Percentiles rank a stretch among this genome's conserved stretches.
Conservation (phyloP, 371 early-diverging fungal genomes). For the Actinomortierella ambigua region DNA sequence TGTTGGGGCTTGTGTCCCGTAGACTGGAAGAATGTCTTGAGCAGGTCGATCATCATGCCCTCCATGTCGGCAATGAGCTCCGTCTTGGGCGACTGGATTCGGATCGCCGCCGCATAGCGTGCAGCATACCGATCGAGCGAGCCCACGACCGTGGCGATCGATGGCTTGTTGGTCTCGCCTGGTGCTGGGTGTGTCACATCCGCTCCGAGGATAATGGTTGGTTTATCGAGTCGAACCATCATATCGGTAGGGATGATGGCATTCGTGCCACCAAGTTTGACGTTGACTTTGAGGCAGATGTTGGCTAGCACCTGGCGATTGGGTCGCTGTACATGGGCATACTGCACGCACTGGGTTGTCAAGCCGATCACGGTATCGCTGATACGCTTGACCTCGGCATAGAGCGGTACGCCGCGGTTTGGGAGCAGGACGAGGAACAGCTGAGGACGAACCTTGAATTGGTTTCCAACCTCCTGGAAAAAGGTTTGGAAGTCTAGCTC, state of each 20-base stretch:
- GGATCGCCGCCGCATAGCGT: slow-evolving; percentile 69
- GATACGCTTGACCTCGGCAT: slow-evolving; percentile 77
- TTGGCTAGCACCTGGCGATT: slow-evolving; percentile 55
- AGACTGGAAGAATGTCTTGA: slow-evolving; percentile 57
- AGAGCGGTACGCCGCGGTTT: slow-evolving; percentile 64
- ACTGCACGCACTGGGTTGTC: slow-evolving; percentile 83
- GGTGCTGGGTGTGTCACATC: slow-evolving; percentile 83
- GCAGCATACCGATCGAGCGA: slow-evolving; percentile 74
- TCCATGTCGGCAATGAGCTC: slow-evolving; percentile 75
- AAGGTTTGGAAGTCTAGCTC: slow-evolving; percentile 50
- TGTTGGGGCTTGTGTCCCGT: slow-evolving; percentile 64
- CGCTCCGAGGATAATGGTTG: slow-evolving; percentile 86
- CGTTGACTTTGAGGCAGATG: slow-evolving; percentile 73
- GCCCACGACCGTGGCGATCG: slow-evolving; percentile 85
- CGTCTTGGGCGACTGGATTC: slow-evolving; percentile 67
- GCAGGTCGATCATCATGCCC: slow-evolving; percentile 68
- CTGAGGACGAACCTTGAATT: slow-evolving; percentile 56
- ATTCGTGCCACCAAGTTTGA: slow-evolving; percentile 74
- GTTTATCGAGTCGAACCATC: slow-evolving; percentile 57
- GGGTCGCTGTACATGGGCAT: slow-evolving; percentile 52
- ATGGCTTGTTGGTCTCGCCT: slow-evolving; percentile 63
- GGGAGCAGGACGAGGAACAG: slow-evolving; percentile 67
- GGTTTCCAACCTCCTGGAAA: slow-evolving; percentile 56
- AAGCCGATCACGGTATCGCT: slow-evolving; percentile 75
- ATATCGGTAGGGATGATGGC: slow-evolving; percentile 22